Conservation (phyloP, 805 yeast species). For the Cyberlindnera meyerae region DNA sequence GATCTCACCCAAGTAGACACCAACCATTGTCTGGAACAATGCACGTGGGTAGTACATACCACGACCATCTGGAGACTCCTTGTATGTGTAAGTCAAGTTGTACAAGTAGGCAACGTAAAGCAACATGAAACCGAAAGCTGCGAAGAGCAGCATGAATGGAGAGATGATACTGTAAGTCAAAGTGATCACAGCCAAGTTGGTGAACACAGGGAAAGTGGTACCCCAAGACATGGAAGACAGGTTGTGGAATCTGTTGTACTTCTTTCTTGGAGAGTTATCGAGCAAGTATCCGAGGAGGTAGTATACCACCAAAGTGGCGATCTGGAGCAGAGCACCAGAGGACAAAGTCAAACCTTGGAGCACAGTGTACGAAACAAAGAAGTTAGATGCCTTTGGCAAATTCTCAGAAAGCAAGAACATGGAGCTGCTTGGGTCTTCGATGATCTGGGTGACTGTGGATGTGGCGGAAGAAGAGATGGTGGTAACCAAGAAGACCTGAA, state of each 20-base stretch:
- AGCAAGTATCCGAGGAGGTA: conserved; percentile 52
- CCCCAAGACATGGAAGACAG: conserved; percentile 64
- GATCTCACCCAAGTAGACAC: conserved; percentile 81
- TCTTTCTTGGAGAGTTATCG: conserved; percentile 65
- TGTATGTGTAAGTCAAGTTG: conserved; percentile 66
- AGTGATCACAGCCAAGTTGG: conserved; percentile 64
- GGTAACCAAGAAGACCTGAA: conserved; percentile 67
- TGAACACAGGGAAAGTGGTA: conserved; percentile 69
- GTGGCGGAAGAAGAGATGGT: conserved; percentile 70
- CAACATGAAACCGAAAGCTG: conserved; percentile 63
- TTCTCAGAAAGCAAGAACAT: conserved; percentile 58
- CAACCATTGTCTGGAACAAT: conserved; percentile 80
- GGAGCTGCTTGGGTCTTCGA: conserved; percentile 52
- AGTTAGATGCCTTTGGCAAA: conserved; percentile 70
- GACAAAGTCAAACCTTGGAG: conserved; percentile 65
- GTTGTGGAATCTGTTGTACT: conserved; percentile 52
- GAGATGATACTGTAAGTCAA: conserved; percentile 70
- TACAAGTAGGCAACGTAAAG: conserved; percentile 75
- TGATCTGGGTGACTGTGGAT: conserved; percentile 57
- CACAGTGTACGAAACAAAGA: conserved; percentile 61
- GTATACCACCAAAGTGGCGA: conserved; percentile 52
- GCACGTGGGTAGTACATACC: conserved; percentile 89
- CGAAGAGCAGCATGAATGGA: conserved; percentile 76
- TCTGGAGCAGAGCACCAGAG: conserved; percentile 61
- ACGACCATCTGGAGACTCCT: conserved; percentile 65